Evolutionary conservation across 306 rosid genomes (phyloP), one percentile per base, ranked within the genome.

Genomic region (Abrus precatorius): DNA sequence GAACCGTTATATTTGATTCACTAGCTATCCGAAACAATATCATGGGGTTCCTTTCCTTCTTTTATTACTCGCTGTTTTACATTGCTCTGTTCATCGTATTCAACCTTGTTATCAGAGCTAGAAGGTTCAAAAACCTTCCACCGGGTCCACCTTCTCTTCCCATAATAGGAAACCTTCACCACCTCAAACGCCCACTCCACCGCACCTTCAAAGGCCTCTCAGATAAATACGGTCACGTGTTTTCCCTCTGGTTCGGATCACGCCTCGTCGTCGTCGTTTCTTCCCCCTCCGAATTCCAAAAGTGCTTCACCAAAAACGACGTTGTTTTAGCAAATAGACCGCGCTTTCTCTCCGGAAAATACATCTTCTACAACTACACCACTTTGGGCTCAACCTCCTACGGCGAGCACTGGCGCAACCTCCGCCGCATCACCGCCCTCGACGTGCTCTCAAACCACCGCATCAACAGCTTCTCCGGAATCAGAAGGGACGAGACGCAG

Each of bases 361-460:
- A 86, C 80, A 3, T 89, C 3, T 86, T 79, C 78, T 91, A 91
- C 85, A 80, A 89, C 80, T 56, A 71, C 79, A 88, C 93, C n/a
- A 85, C 82, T 50, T 5, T 91, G 4, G 59, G 49, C 0, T 9
- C 41, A 10, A 3, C 88, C 2, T 57, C 89, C 1, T 82, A 88
- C 43, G 91, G 93, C 0, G 92, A 89, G 12, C 93, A 89, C 57
- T 91, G 93, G 97, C 92, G 92, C 12, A 91, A 86, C 81, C 86
- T 91, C 5, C 97, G 93, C 53, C 90, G 92, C 8, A 84, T 91
- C 6, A 81, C 84, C 3, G 0, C 89, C n/a, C 59, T 80, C 0
- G 91, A 91, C 9, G 87, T 91, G 34, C 89, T 86, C 20, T 91
- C 95, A 1, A 14, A 79, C 34, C 84, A 74, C 28, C 84, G 87